A percentile compares a stretch with the other conserved stretches of the same genome.
These are phyloP conservation scores for Neurospora sp. DNA, from an alignment of 495 filamentous ascomycete species.

Conservation along the genomic window DNA sequence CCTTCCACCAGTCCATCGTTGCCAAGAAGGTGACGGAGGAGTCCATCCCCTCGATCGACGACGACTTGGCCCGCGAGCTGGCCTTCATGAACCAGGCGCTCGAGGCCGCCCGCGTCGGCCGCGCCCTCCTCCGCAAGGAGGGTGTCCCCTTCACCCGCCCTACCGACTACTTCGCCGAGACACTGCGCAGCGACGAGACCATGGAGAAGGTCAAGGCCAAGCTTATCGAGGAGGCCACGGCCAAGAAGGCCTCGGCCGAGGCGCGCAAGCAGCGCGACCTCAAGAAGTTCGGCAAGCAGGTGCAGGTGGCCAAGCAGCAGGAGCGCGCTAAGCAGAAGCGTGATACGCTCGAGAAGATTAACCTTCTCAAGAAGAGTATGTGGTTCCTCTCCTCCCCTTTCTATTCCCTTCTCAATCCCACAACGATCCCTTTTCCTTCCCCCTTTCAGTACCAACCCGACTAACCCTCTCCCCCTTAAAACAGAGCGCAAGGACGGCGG, in stretches of 20 bases:
- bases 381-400: constrained; percentile 5
- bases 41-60: constrained; percentile 60
- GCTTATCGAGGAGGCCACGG: constrained; percentile 81
- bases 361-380: constrained; percentile 84
- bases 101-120: constrained; percentile 60
- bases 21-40: constrained; percentile 37
- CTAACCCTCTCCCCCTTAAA: constrained; percentile 3
- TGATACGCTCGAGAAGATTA: constrained; percentile 88
- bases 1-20: constrained; percentile 44
- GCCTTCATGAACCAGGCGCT: constrained; percentile 91
- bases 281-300: constrained; percentile 99
- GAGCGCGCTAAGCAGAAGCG: constrained; percentile 85
- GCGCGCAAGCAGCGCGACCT: constrained; percentile 86
- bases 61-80: constrained; percentile 79
- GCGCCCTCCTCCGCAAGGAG: constrained; percentile 66
- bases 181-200: constrained; percentile 96
- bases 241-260: constrained; percentile 85
- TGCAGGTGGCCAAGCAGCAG: constrained; percentile 92
- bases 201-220: constrained; percentile 95
- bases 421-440: not conserved
- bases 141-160: constrained; percentile 78
- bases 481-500: constrained; percentile 77
- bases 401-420: not conserved
- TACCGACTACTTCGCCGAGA: constrained; percentile 94
- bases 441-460: not conserved